Evolutionary conservation across 2,329 filamentous ascomycete genomes (phyloP), one percentile per base, ranked within the genome.

Genomic region (Acarospora socialis): DNA sequence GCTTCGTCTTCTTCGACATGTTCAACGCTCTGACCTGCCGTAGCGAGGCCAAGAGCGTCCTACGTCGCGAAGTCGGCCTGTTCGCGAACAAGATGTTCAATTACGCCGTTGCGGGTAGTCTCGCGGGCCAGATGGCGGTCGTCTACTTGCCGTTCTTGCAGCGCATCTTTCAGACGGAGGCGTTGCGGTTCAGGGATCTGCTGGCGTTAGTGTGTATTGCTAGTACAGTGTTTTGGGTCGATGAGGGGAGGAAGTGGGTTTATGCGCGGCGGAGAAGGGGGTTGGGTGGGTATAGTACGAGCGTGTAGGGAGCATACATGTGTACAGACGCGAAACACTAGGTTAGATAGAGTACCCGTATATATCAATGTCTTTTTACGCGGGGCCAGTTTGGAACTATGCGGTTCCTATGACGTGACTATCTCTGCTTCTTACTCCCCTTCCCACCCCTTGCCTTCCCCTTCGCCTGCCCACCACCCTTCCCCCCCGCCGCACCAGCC

Each of bases 1-100:
- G 86, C 58, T 98, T 98, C 51, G 90, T 98, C 27, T 71, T 98
- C 33, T 98, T 95, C 56, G 90, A 98, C 64, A 98, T 98, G 90
- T 94, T 95, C 66, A 95, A 98, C 56, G 90, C 90, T 2, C 66
- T 98, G 14, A 78, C 82, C 10, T 98, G 90, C 57, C 81, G 90
- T 28, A 92, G 81, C 5, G 86, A 93, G 51, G 75, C 71, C 40
- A 95, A 95, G 55, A 92, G 81, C 7, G 66, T 98, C 4, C 68
- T 98, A 3, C 69, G 78, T 16, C 87, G 90, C 23, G 86, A 98
- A 52, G 67, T 92, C 30, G 73, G 79, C 6, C 54, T 92, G 8
- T 80, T 90, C 35, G 74, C 77, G 6, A 98, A 98, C 52, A 78
- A 75, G 38, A 79, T 98, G 57, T 98, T 98, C 61, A 95, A 95